Conservation (phyloP, 2,329 filamentous ascomycete species). For the Arthroderma uncinatum region DNA sequence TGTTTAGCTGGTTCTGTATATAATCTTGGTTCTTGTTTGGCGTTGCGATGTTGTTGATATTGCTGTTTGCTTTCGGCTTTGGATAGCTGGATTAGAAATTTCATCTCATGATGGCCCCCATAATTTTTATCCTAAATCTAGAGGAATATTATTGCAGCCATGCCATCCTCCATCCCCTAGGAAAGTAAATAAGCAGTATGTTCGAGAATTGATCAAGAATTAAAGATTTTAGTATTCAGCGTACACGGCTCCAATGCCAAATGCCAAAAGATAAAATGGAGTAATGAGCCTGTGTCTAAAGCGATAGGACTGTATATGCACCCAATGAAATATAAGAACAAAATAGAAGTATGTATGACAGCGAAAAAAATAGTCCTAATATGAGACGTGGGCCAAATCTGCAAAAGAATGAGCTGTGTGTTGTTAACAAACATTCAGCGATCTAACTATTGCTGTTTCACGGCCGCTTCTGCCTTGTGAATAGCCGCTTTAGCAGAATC, state of each 20-base stretch:
- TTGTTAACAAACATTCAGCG: neutral
- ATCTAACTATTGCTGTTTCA: conserved; percentile 24
- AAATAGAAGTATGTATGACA: neutral
- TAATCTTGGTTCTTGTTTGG: neutral
- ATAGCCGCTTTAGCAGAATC: conserved; percentile 27
- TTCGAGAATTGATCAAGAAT: neutral
- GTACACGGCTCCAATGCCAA: neutral
- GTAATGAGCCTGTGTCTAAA: conserved; percentile 1
- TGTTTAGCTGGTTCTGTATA: too few species aligned
- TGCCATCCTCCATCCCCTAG: neutral
- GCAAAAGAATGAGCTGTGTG: neutral
- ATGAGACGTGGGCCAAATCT: neutral
- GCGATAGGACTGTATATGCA: neutral
- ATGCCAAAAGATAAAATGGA: neutral
- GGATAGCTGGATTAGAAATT: too few species aligned
- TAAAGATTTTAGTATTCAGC: neutral
- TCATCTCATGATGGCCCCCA: neutral
- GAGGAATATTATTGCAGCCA: neutral
- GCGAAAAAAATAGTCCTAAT: too few species aligned
- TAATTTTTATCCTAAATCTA: neutral
- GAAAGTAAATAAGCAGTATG: neutral
- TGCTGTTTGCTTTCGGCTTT: neutral
- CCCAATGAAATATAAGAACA: neutral
- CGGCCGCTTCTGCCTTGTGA: conserved; percentile 23
- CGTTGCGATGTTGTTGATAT: neutral